Conservation (phyloP, 768 basidiomycete species). For the Tulasnella sp. region DNA sequence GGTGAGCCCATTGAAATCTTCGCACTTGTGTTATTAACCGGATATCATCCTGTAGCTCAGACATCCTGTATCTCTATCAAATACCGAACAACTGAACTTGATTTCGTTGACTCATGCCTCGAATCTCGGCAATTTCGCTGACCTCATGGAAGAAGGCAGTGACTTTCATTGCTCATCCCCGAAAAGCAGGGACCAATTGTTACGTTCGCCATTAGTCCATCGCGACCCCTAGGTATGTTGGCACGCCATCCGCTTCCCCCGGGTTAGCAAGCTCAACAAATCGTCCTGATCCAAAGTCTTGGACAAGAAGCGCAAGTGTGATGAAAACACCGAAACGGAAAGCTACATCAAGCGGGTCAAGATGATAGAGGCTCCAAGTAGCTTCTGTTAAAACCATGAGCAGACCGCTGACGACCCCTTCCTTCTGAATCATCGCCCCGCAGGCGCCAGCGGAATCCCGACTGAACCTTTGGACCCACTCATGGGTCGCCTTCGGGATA, state of each 20-base stretch:
- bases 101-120: not conserved
- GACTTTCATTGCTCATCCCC: not conserved
- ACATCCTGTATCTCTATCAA: not conserved
- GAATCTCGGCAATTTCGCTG: not conserved
- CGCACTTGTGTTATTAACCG: not conserved
- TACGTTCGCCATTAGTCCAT: not conserved
- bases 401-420: not conserved
- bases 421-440: not conserved
- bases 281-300: not conserved
- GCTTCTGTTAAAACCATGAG: not conserved
- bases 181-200: not conserved
- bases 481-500: not conserved
- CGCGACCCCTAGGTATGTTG: not conserved
- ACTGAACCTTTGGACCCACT: not conserved
- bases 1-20: not conserved
- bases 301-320: not conserved
- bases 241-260: not conserved
- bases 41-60: not conserved
- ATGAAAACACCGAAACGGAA: not conserved
- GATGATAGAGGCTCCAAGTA: not conserved
- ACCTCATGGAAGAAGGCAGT: not conserved
- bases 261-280: not conserved
- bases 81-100: not conserved
- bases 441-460: not conserved
- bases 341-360: not conserved